Evolutionary conservation across 2,329 filamentous ascomycete species (phyloP), one percentile per base, ranked within the genome.

Genomic region (Botryotinia globosa): DNA sequence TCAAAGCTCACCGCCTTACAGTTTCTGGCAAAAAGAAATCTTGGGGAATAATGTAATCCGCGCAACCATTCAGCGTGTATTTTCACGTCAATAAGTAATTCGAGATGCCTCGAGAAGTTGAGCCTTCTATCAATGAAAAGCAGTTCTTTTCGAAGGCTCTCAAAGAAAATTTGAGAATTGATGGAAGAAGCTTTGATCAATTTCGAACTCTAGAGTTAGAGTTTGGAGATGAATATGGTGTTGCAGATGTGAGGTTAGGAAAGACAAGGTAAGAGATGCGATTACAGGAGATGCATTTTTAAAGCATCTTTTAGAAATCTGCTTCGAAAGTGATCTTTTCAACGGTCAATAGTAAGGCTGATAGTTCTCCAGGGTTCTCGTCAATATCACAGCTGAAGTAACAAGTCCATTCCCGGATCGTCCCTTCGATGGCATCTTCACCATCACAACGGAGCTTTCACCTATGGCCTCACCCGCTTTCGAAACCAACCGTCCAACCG

Each of bases 341-440:
- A 42, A 42, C 10, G 8, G 22, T 42, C 25, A 20, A 42, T 56
- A 42, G 10, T 56, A n/a, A 61, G n/a, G 48, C 65, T 72, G 45
- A 70, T 34, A 34, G 37, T 20, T 29, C 16, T 66, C 5, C 77
- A 97, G 94, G 79, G 89, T 98, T 73, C 85, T 97, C 74, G 94
- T 92, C 72, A 92, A 93, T 75, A 91, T 97, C 74, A 95, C 94
- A 4, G 92, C 94, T 75, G 93, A 97, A 83, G 92, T 98, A 74
- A 92, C 92, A 18, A 90, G 92, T 56, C 95, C 96, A 61, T 93
- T 91, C 80, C 83, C 91, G 70, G 95, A 98, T 83, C 91, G 95
- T 75, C 95, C 94, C 74, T 97, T 97, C 81, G 96, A 98, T 81
- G 96, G 96, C 81, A 88, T 97, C 82, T 98, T 98, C 85, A 94